Base-by-base conservation (phyloP, 2,329 filamentous ascomycete genomes). In the Aspergillus thermomutatus region DNA sequence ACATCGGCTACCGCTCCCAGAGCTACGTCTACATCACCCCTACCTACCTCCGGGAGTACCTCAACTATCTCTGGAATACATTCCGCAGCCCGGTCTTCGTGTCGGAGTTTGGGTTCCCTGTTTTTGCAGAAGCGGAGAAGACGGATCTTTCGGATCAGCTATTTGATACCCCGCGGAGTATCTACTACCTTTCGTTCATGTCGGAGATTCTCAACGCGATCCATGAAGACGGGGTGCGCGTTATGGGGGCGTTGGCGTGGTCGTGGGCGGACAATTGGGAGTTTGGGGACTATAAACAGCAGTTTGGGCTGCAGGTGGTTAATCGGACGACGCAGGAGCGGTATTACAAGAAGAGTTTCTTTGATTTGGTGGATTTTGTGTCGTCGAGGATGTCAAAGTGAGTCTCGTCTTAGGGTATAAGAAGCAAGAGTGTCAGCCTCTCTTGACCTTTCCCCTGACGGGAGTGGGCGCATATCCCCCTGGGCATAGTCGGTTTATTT, bases 1-100 rank as follows among this genome's bases (percentile, higher is more conserved):
- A 82, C 61, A 82, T 86, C 50, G 84, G 84, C 21, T 84, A 85
- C 59, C 74, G 77, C 11, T 83, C 81, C 2, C 72, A 83, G 34
- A 76, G 76, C 2, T 84, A 85, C 63, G 79, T 82, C n/a, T 85
- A 86, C 69, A 80, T 82, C 34, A 82, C 84, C 0, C 84, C 84
- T 0, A 67, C 64, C 0, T 64, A 70, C 43, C 61, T 72, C 34
- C 68, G 69, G 4, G 77, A 75, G 2, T 86, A 84, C 61, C 76
- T 87, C 4, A 79, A 75, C 60, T 87, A 86, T 63, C 70, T 87
- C 2, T 83, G 80, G 75, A 85, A 85, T 67, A 85, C 81, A 0
- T 87, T 80, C 75, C 77, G 71, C 34, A 66, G 69, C 0, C 80
- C 81, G 0, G 70, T 85, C 4, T 46, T 76, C 3, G 65, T 77